Evolutionary conservation across 73 alveolate genomes (phyloP).

Genomic region (Paraurostyla sp.): DNA sequence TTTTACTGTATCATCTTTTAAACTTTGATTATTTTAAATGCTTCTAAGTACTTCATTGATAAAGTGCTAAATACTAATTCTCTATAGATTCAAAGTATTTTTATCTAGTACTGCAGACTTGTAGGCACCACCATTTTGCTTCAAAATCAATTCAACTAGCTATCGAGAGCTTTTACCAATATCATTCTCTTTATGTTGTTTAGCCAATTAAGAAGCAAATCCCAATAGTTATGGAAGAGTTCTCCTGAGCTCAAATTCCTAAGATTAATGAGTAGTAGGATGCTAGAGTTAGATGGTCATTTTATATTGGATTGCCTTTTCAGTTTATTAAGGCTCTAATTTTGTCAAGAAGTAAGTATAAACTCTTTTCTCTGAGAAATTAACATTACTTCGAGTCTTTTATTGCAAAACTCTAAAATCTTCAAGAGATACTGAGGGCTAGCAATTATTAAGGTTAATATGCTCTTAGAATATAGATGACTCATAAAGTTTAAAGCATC

Average conservation of each 20-base stretch:
- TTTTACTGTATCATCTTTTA: not conserved
- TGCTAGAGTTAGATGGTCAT: not conserved
- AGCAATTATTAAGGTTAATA: not conserved
- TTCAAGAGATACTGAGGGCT: not conserved
- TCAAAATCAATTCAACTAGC: not conserved
- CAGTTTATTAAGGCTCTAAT: too few relatives aligned
- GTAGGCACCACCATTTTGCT: not conserved
- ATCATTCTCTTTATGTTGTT: conserved; percentile 31
- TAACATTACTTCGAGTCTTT: too few relatives aligned
- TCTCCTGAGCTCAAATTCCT: not conserved
- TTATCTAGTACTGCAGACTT: conserved; percentile 32
- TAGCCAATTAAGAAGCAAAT: not conserved
- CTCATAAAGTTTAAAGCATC: not conserved
- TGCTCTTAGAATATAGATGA: conserved; percentile 1
- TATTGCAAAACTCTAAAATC: too few relatives aligned
- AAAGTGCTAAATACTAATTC: conserved; percentile 14
- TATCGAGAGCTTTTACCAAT: not conserved
- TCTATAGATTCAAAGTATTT: not conserved
- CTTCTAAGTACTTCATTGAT: conserved; percentile 10
- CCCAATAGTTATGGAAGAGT: not conserved
- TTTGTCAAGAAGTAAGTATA: not conserved
- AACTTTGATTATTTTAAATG: not conserved
- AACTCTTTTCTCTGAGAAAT: not conserved
- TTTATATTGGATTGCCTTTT: too few relatives aligned
- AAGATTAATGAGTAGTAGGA: too few relatives aligned